phyloP scores from a whole-genome alignment of 257 asterid species.

The Solanum chilense region DNA sequence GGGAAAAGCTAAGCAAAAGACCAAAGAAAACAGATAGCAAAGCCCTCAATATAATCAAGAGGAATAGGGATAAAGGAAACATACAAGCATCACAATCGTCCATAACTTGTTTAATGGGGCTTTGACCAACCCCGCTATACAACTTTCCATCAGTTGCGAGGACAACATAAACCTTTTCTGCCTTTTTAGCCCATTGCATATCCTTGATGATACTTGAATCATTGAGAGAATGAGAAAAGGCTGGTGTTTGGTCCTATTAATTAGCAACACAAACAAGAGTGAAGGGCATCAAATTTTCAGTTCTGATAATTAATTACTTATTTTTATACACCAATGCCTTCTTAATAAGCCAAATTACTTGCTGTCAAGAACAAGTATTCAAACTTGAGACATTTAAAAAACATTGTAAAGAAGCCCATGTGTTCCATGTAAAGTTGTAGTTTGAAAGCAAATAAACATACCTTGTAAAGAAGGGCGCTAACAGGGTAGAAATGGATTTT shows the following conservation, averaged over 20 bases:
- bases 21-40: neutral
- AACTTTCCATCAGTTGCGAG: constrained; percentile 57
- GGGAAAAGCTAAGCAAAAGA: neutral
- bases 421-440: neutral
- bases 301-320: neutral
- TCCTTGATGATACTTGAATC: constrained; percentile 51
- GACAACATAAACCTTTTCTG: constrained; percentile 44
- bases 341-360: neutral
- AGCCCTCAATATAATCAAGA: neutral
- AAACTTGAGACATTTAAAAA: neutral
- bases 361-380: neutral
- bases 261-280: neutral
- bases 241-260: constrained; percentile 60
- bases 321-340: neutral
- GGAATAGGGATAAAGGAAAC: constrained; percentile 3
- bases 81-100: constrained; percentile 78
- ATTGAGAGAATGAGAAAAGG: constrained; percentile 60
- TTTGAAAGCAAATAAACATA: neutral
- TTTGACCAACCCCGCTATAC: constrained; percentile 65
- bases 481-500: constrained; percentile 62
- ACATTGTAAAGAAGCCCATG: neutral
- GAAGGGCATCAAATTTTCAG: neutral
- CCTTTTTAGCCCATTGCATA: constrained; percentile 53
- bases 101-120: constrained; percentile 31
- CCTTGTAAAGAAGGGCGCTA: constrained; percentile 78